Evolutionary conservation across 768 basidiomycete genomes (phyloP).

Genomic region (Naematelia aurantialba): DNA sequence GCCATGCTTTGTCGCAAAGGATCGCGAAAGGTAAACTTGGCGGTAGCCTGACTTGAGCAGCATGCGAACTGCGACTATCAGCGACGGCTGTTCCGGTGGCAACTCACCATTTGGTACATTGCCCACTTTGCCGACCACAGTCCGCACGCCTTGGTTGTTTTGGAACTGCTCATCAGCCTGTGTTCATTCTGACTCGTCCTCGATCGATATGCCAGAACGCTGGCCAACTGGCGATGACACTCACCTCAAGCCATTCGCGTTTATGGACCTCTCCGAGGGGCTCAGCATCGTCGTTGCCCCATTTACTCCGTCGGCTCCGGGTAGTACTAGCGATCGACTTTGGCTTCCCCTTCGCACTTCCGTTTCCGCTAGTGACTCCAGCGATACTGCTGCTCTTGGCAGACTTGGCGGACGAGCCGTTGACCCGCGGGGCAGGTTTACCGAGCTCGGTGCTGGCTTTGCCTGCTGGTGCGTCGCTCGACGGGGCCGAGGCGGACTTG

Average conservation of each 20-base stretch:
- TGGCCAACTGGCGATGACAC: too few species aligned
- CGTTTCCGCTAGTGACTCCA: too few species aligned
- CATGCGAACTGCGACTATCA: slow-evolving; percentile 85
- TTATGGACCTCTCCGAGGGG: slow-evolving; percentile 50
- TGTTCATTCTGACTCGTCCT: slow-evolving; percentile 4
- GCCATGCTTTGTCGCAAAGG: slow-evolving; percentile 80
- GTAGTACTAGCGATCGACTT: slow-evolving; percentile 30
- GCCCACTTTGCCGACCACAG: slow-evolving; percentile 84
- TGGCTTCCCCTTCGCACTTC: slow-evolving; percentile 5
- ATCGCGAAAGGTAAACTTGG: slow-evolving; percentile 91
- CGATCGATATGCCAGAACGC: too few species aligned
- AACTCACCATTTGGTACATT: slow-evolving; percentile 76
- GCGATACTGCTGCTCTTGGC: background rate
- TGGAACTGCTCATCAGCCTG: slow-evolving; percentile 59
- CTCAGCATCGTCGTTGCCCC: slow-evolving; percentile 55
- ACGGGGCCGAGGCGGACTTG: slow-evolving; percentile 4
- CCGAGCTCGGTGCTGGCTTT: background rate
- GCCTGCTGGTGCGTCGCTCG: background rate
- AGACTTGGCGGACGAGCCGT: background rate
- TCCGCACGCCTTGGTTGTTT: slow-evolving; percentile 85
- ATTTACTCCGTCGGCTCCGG: slow-evolving; percentile 36
- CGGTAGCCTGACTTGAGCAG: slow-evolving; percentile 85
- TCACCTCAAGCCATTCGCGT: slow-evolving; percentile 36
- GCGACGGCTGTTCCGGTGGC: too few species aligned
- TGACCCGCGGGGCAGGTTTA: background rate